Base-by-base conservation (phyloP, 495 filamentous ascomycete genomes). In the Pyrenula aspistea region DNA sequence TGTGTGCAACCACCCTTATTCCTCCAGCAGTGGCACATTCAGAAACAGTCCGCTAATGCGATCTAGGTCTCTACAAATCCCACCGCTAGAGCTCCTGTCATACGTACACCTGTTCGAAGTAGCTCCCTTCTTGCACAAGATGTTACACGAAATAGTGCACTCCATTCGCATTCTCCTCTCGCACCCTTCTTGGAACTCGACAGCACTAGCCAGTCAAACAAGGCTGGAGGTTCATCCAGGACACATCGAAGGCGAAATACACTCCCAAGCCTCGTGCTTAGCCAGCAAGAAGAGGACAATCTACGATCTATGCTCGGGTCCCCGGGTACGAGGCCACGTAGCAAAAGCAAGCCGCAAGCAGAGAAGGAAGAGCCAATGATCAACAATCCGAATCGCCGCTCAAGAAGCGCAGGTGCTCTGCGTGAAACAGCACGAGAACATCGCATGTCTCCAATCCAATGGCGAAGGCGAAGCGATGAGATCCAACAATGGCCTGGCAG, bases 241-340 rank as follows among this genome's bases (percentile, higher is more conserved):
- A 49, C 24, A 22, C 22, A 54, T 15, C 65, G 63, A n/a, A 64
- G 74, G 57, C 65, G 74, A 25, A 72, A 71, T 0, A 76, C 73
- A 1, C 61, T 77, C 25, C 74, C 74, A 1, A 77, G 74, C 52
- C 59, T 77, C 49, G 63, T 76, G 8, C 68, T 77, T 20, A 73
- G 71, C 21, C 69, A 72, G 20, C 71, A 77, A 22, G 72, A 66
- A 49, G 67, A 68, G 66, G 22, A 58, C n/a, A 19, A 53, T 19
- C 12, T 25, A n/a, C 2, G 56, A 22, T 65, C 62, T 55, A 68
- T 61, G 25, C 64, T 71, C 0, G 66, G 61, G 19, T 24, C n/a
- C 4, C 50, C n/a, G 50, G 50, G 50, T 19, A 52, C 19, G 8
- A 52, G 19, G 22, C 50, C 50, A 21, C 8, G 55, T 15, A 54